A percentile compares a stretch with the other conserved stretches of the same genome.
These are phyloP conservation scores for Thielaviopsis musarum DNA, from an alignment of 2,329 filamentous ascomycete species.

Conservation along the genomic window DNA sequence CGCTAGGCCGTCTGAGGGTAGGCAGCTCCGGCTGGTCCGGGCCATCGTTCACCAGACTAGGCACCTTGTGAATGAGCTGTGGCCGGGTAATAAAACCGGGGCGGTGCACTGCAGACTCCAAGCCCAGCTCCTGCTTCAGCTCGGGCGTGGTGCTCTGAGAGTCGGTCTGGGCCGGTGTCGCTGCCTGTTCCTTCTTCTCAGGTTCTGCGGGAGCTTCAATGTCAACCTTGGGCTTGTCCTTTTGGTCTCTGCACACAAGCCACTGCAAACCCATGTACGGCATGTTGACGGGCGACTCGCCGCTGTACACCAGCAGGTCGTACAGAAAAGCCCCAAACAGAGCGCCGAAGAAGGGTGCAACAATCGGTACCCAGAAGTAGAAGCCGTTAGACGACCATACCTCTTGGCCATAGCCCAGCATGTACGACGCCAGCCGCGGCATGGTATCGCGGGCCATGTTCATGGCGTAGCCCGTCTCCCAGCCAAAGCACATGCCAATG, in stretches of 20 bases:
- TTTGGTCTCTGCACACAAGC: slow-evolving; percentile 21
- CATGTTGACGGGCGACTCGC: slow-evolving; percentile 52
- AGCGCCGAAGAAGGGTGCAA: slow-evolving; percentile 50
- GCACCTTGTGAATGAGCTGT: too few relatives aligned
- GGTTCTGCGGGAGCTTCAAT: slow-evolving; percentile 1
- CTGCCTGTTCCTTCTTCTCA: too few relatives aligned
- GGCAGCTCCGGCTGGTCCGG: too few relatives aligned
- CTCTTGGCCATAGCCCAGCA: slow-evolving; percentile 48
- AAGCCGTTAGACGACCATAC: slow-evolving; percentile 52
- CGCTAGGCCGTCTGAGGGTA: too few relatives aligned
- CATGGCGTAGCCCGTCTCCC: slow-evolving; percentile 62
- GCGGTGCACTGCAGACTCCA: too few relatives aligned
- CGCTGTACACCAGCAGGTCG: slow-evolving; percentile 51
- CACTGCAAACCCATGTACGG: slow-evolving; percentile 46
- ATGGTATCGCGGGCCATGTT: slow-evolving; percentile 59
- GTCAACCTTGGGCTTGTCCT: slow-evolving; percentile 17
- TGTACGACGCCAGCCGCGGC: slow-evolving; percentile 47
- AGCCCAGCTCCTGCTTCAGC: too few relatives aligned
- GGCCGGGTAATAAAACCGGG: too few relatives aligned
- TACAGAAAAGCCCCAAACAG: slow-evolving; percentile 49
- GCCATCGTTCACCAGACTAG: too few relatives aligned
- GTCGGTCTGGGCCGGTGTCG: not conserved
- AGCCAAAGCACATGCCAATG: slow-evolving; percentile 56
- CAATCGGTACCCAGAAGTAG: slow-evolving; percentile 65
- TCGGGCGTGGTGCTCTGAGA: not conserved